phyloP scores from a whole-genome alignment of 2,329 filamentous ascomycete genomes.

The Exophiala sideris region DNA sequence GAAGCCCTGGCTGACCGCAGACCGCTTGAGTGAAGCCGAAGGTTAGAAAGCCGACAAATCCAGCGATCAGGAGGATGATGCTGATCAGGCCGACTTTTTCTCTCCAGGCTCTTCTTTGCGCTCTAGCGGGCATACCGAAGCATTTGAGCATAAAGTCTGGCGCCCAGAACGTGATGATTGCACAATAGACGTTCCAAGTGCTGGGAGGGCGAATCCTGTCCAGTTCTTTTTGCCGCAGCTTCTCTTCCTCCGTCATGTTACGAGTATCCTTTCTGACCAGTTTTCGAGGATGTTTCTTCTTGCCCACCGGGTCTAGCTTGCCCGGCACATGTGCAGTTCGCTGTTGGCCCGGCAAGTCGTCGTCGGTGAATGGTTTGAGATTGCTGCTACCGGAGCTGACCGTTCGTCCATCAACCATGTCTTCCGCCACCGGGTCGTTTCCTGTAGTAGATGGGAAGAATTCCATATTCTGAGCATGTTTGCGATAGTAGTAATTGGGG shows the following conservation, averaged over 20 bases:
- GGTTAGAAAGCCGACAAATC: slow-evolving; percentile 87
- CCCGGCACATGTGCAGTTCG: slow-evolving; percentile 33
- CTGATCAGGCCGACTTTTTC: slow-evolving; percentile 98
- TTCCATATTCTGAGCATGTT: slow-evolving; percentile 91
- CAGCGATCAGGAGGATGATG: slow-evolving; percentile 83
- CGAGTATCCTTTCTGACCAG: slow-evolving; percentile 61
- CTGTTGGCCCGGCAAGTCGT: slow-evolving; percentile 29
- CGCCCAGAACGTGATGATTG: slow-evolving; percentile 89
- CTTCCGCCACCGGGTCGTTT: slow-evolving; percentile 82
- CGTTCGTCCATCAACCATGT: slow-evolving; percentile 53
- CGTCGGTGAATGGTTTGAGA: slow-evolving; percentile 40
- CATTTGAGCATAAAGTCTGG: slow-evolving; percentile 80
- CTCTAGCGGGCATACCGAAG: slow-evolving; percentile 80
- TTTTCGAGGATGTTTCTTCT: slow-evolving; percentile 52
- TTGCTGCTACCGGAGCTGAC: slow-evolving; percentile 63
- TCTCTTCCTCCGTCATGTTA: slow-evolving; percentile 58
- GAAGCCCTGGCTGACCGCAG: slow-evolving; percentile 67
- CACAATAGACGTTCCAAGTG: slow-evolving; percentile 93
- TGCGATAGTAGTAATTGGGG: slow-evolving; percentile 92
- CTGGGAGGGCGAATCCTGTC: slow-evolving; percentile 73
- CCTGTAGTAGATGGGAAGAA: slow-evolving; percentile 88
- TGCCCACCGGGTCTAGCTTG: slow-evolving; percentile 23
- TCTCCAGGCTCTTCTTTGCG: slow-evolving; percentile 88
- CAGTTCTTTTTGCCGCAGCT: slow-evolving; percentile 55
- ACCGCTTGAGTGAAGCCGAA: slow-evolving; percentile 93